Base-by-base conservation (phyloP, 2,329 filamentous ascomycete genomes). In the Cytospora schulzeri region DNA sequence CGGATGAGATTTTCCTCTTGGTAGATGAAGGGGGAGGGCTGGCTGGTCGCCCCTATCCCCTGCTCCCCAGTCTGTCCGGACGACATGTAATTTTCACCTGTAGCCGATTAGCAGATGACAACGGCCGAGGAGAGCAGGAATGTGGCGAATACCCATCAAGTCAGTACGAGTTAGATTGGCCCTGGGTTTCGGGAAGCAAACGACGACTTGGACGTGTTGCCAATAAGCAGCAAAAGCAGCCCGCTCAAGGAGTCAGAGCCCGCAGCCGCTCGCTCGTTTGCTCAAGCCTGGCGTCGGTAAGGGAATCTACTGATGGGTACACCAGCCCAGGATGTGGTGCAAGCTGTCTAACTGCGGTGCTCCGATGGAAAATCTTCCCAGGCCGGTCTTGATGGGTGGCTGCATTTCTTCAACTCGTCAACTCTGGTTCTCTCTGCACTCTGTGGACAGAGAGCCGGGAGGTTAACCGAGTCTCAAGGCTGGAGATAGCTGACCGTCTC, bases 51-150 rank as follows among this genome's bases (percentile, higher is more conserved):
- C 7, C 51, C 29, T 31, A 4, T 4, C 29, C 15, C 24, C 11
- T 4, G 9, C 9, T 8, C n/a, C 9, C 38, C 26, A n/a, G n/a
- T n/a, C 19, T 26, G 51, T n/a, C 51, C 28, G 28, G 38, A 7
- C 28, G 51, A n/a, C 24, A 28, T 48, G 17, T 31, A 29, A 33
- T 24, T n/a, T 48, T 17, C 38, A 53, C 50, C 28, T 54, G 35
- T 50, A 55, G 59, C 38, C 8, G 15, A 33, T 29, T 41, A 41
- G 38, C 38, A 41, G 38, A 41, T 11, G 59, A 24, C n/a, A 28
- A 48, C 28, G 59, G 59, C 51, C 33, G 54, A 56, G 60, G 45
- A 19, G 33, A 50, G 22, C 38, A 50, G 50, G 45, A 35, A 28
- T 17, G 38, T 56, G 52, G 41, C 35, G 38, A 33, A 11, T 62